Conservation (phyloP, 164 flowering plant species). For the Sextonia rubra region DNA sequence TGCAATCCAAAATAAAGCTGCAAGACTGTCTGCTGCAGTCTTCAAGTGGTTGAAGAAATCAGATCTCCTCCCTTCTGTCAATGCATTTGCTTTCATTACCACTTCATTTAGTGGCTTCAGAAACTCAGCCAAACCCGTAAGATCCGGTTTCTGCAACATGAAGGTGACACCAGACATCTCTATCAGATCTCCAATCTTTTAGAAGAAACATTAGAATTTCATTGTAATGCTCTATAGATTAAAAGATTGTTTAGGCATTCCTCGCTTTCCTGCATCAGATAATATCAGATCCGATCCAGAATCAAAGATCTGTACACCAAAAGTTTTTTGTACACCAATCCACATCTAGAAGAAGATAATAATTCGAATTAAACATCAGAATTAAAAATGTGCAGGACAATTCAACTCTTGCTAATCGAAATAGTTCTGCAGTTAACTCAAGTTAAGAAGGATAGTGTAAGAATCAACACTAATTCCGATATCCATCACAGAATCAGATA, state of each 20-base stretch:
- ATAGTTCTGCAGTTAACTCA: neutral
- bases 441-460: neutral
- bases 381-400: neutral
- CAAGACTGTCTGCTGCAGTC: slow-evolving; percentile 73
- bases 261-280: neutral
- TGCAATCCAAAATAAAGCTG: slow-evolving; percentile 97
- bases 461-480: neutral
- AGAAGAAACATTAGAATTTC: neutral
- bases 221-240: neutral
- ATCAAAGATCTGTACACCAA: neutral
- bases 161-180: neutral
- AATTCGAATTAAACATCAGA: too few relatives aligned
- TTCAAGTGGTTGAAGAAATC: slow-evolving; percentile 90
- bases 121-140: slow-evolving; percentile 60
- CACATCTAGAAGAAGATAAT: neutral
- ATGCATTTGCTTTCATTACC: slow-evolving; percentile 64
- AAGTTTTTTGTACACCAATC: neutral
- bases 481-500: neutral
- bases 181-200: neutral
- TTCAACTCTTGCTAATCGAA: neutral
- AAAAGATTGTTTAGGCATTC: neutral
- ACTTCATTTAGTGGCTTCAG: slow-evolving; percentile 88
- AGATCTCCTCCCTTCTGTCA: slow-evolving; percentile 83
- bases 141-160: slow-evolving; percentile 77
- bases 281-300: neutral